phyloP scores from a whole-genome alignment of 306 rosid genomes.

The Castanea mollissima region DNA sequence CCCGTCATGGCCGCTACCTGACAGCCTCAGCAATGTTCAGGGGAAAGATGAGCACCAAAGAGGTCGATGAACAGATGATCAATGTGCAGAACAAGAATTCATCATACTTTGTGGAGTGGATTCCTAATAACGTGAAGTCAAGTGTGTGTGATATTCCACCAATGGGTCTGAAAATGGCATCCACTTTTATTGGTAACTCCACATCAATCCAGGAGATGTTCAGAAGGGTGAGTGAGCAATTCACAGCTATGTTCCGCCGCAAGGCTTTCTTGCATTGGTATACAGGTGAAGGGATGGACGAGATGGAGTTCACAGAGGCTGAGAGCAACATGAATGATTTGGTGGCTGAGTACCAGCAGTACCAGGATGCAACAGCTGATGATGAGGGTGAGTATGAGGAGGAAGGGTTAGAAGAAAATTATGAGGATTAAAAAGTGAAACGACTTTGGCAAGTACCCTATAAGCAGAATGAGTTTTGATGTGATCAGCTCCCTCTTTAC shows the following conservation, averaged over 20 bases:
- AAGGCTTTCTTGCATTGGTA: slow-evolving; percentile 97
- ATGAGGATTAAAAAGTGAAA: slow-evolving; percentile 25
- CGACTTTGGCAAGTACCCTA: slow-evolving; percentile 2
- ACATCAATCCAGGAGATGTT: slow-evolving; percentile 97
- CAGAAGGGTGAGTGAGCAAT: slow-evolving; percentile 93
- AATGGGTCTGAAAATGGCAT: slow-evolving; percentile 72
- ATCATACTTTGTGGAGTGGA: slow-evolving; percentile 91
- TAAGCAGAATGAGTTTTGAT: slow-evolving; percentile 3
- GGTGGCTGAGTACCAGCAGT: slow-evolving; percentile 93
- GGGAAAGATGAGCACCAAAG: slow-evolving; percentile 96
- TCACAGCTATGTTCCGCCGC: slow-evolving; percentile 88
- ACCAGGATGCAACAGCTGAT: slow-evolving; percentile 86
- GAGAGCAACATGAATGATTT: slow-evolving; percentile 95
- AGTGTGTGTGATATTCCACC: slow-evolving; percentile 93
- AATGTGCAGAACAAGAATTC: slow-evolving; percentile 95
- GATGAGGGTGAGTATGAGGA: slow-evolving; percentile 76
- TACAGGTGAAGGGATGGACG: slow-evolving; percentile 96
- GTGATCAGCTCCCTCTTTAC: slow-evolving; percentile 6
- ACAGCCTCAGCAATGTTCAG: slow-evolving; percentile 95
- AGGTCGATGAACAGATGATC: slow-evolving; percentile 92
- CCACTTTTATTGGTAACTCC: slow-evolving; percentile 90
- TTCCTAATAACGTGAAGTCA: slow-evolving; percentile 92
- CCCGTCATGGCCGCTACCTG: slow-evolving; percentile 89
- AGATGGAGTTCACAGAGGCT: slow-evolving; percentile 95
- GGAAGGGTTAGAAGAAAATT: slow-evolving; percentile 49